These are phyloP conservation scores for Fonsecaea monophora DNA, from an alignment of 2,329 filamentous ascomycete species.

Conservation along the genomic window DNA sequence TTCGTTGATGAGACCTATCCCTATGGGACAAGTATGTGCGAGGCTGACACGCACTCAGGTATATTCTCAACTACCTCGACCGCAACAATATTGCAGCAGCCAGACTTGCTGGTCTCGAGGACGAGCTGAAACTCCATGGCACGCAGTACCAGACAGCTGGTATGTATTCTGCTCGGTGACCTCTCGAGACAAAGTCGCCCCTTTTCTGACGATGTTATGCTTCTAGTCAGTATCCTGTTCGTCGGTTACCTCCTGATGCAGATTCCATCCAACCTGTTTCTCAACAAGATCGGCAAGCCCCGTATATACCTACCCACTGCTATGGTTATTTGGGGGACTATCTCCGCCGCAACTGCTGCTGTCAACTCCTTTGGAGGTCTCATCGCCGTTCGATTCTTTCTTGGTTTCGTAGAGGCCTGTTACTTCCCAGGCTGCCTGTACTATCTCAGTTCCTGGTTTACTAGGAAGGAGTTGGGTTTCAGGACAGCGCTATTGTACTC, in stretches of 20 bases:
- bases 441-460: conserved; percentile 52
- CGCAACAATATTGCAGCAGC: conserved; percentile 65
- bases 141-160: conserved; percentile 42
- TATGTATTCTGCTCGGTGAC: conserved; percentile 36
- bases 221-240: conserved; percentile 54
- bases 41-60: conserved; percentile 56
- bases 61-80: conserved; percentile 76
- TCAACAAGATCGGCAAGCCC: conserved; percentile 51
- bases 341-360: conserved; percentile 46
- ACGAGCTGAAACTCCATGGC: conserved; percentile 48
- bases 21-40: not conserved
- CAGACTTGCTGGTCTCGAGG: conserved; percentile 58
- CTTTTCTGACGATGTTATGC: conserved; percentile 25
- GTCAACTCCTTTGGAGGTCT: conserved; percentile 52
- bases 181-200: not conserved
- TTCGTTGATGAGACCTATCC: conserved; percentile 66
- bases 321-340: conserved; percentile 48
- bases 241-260: conserved; percentile 71
- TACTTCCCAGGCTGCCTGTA: conserved; percentile 66
- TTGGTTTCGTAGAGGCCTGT: conserved; percentile 48
- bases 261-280: conserved; percentile 42
- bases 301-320: conserved; percentile 53
- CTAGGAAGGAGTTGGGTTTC: conserved; percentile 54
- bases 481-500: conserved; percentile 45
- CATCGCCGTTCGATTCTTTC: conserved; percentile 50